Percentiles rank a stretch among this genome's conserved stretches.
phyloP scores from a whole-genome alignment of 352 stramenopile species.

The Phytophthora pseudosyringae region DNA sequence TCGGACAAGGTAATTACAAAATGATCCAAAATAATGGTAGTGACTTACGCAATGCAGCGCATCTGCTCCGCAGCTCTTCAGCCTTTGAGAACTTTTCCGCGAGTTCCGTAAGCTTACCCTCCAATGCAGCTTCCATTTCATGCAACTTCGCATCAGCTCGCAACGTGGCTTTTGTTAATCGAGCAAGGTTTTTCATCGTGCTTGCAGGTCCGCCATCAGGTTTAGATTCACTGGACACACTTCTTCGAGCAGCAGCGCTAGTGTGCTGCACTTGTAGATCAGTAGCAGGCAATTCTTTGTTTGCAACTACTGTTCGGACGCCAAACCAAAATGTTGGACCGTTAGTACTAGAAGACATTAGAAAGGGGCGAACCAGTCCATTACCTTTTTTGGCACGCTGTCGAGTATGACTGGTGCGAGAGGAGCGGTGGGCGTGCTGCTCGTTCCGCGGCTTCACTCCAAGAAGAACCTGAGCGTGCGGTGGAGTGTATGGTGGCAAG shows the following conservation, averaged over 20 bases:
- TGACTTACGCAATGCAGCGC: conserved; percentile 21
- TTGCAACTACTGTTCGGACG: neutral
- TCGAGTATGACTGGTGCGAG: neutral
- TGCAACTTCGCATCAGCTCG: conserved; percentile 22
- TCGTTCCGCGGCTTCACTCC: conserved; percentile 5
- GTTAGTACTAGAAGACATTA: neutral
- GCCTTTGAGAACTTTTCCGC: conserved; percentile 23
- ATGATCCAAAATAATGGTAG: neutral
- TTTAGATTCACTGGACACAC: conserved; percentile 1
- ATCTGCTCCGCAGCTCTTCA: conserved; percentile 26
- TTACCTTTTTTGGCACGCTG: conserved; percentile 7
- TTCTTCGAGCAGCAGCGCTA: neutral
- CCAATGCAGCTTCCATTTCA: conserved; percentile 18
- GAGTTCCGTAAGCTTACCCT: conserved; percentile 29
- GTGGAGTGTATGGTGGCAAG: conserved; percentile 17
- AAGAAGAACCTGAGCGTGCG: conserved; percentile 10
- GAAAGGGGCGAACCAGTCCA: too few relatives aligned
- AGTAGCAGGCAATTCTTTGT: conserved; percentile 4
- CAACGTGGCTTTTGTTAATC: conserved; percentile 24
- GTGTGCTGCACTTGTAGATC: conserved; percentile 4
- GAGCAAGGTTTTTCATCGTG: conserved; percentile 21
- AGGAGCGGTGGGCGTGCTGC: neutral
- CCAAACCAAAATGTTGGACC: neutral
- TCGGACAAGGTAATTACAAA: too few relatives aligned
- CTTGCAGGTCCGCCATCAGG: conserved; percentile 4